Evolutionary conservation across 106 monocot species (phyloP).

Genomic region (Dendrobium nobile): DNA sequence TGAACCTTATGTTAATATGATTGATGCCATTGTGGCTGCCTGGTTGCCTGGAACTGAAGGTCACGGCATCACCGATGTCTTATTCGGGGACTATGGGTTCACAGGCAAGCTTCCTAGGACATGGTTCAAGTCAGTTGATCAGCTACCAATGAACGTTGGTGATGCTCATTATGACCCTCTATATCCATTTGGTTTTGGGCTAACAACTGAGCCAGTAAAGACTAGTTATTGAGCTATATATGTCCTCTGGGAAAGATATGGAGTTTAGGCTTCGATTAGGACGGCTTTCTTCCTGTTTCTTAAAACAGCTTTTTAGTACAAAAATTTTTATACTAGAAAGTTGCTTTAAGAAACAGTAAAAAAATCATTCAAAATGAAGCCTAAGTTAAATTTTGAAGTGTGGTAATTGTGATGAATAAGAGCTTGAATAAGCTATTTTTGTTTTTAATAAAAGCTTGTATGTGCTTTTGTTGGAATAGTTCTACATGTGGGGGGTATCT

Average conservation of each 20-base stretch:
- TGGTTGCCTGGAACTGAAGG: constrained; percentile 78
- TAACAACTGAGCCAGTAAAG: constrained; percentile 34
- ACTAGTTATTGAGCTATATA: neutral
- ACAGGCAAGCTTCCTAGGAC: constrained; percentile 50
- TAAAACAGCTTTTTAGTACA: no score
- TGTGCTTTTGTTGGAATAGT: no score
- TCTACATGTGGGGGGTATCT: neutral
- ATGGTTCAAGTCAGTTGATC: constrained; percentile 56
- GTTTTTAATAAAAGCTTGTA: no score
- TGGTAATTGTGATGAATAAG: neutral
- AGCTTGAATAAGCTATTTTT: neutral
- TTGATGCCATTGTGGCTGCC: constrained; percentile 67
- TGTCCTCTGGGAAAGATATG: neutral
- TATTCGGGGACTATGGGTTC: constrained; percentile 54
- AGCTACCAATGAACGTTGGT: constrained; percentile 64
- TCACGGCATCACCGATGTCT: constrained; percentile 50
- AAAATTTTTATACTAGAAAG: no score
- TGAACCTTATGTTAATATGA: constrained; percentile 33
- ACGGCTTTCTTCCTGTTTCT: no score
- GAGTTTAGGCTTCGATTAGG: neutral
- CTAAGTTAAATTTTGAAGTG: neutral
- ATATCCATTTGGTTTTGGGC: constrained; percentile 59
- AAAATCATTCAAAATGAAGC: no score
- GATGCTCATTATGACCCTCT: constrained; percentile 54
- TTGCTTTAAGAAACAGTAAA: no score